Evolutionary conservation across 1,139 yeast genomes (phyloP).

Genomic region (Lodderomyces oxycetoniae): DNA sequence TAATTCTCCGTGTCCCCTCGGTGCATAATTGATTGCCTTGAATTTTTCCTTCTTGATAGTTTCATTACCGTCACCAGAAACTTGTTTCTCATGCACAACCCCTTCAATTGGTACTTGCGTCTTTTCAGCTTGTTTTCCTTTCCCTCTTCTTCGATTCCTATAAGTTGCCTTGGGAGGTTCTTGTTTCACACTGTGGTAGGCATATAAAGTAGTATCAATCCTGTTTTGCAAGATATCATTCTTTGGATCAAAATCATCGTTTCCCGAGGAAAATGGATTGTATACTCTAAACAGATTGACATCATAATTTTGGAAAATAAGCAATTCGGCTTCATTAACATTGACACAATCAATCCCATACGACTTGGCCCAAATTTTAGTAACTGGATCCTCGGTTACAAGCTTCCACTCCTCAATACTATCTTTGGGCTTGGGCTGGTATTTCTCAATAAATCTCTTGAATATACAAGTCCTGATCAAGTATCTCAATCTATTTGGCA

Average conservation of each 20-base stretch:
- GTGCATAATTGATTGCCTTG: constrained; percentile 47
- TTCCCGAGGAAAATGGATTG: constrained; percentile 27
- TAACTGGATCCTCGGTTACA: constrained; percentile 51
- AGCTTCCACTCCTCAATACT: constrained; percentile 42
- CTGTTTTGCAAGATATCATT: constrained; percentile 33
- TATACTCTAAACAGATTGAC: constrained; percentile 23
- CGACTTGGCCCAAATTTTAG: constrained; percentile 52
- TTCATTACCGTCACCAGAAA: constrained; percentile 16
- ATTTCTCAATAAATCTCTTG: constrained; percentile 37
- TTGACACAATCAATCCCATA: constrained; percentile 50
- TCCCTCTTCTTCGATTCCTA: constrained; percentile 4
- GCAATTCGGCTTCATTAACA: constrained; percentile 49
- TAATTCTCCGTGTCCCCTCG: constrained; percentile 49
- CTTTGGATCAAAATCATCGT: constrained; percentile 21
- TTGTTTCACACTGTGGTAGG: constrained; percentile 16
- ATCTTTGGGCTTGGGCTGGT: constrained; percentile 6
- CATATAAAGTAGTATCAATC: constrained; percentile 35
- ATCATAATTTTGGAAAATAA: constrained; percentile 37
- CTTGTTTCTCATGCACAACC: constrained; percentile 16
- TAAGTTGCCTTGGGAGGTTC: constrained; percentile 7
- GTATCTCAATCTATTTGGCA: constrained; percentile 47
- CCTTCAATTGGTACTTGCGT: constrained; percentile 14
- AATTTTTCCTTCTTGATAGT: constrained; percentile 39
- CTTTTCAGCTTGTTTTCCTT: constrained; percentile 2
- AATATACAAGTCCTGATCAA: constrained; percentile 49